These are phyloP conservation scores for Linum usitatissimum DNA, from an alignment of 345 rosid species.

Conservation along the genomic window DNA sequence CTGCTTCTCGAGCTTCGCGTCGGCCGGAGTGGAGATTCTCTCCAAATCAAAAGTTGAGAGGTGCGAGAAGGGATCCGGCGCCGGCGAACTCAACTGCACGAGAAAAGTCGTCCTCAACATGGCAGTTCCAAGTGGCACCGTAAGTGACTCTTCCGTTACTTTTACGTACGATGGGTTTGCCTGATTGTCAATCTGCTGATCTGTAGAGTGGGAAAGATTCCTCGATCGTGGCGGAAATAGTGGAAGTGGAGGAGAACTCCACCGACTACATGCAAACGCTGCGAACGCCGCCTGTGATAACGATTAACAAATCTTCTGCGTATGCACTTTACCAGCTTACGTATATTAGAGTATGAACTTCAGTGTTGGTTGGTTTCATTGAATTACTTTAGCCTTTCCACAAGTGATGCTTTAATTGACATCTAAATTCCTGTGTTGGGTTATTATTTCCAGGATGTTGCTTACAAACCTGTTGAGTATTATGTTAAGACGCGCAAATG, in stretches of 20 bases:
- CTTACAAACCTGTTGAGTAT: slow-evolving; percentile 67
- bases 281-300: slow-evolving; percentile 67
- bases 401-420: background rate
- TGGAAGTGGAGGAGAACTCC: slow-evolving; percentile 89
- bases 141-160: slow-evolving; percentile 11
- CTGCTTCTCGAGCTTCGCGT: background rate
- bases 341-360: slow-evolving; percentile 45
- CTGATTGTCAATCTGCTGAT: background rate
- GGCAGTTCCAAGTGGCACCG: slow-evolving; percentile 65
- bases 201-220: slow-evolving; percentile 79
- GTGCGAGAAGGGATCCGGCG: slow-evolving; percentile 38
- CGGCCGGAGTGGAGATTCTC: slow-evolving; percentile 31
- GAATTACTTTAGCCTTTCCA: background rate
- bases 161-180: background rate
- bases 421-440: background rate
- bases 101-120: slow-evolving; percentile 45
- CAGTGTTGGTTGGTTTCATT: background rate
- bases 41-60: slow-evolving; percentile 58
- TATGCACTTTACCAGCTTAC: slow-evolving; percentile 70
- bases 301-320: slow-evolving; percentile 68
- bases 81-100: slow-evolving; percentile 37
- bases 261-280: slow-evolving; percentile 57
- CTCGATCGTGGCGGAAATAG: slow-evolving; percentile 75
- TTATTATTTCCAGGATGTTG: slow-evolving; percentile 43
- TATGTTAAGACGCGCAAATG: slow-evolving; percentile 66